phyloP scores from a whole-genome alignment of 805 yeast species.

The Maudiozyma barnettii region DNA sequence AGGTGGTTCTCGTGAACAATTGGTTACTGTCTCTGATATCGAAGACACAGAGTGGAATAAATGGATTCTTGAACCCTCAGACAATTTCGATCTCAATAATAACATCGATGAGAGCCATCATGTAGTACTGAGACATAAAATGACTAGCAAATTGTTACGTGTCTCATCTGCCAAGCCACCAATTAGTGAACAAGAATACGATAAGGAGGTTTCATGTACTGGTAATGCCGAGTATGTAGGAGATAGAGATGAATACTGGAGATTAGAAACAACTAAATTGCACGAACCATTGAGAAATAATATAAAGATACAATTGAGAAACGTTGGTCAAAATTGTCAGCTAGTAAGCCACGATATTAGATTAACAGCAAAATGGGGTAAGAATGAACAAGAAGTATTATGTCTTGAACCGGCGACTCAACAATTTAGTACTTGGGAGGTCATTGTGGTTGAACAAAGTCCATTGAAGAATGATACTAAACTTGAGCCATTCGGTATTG shows the following conservation, averaged over 20 bases:
- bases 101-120: constrained; percentile 45
- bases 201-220: constrained; percentile 67
- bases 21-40: constrained; percentile 62
- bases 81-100: constrained; percentile 14
- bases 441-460: constrained; percentile 1
- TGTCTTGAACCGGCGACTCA: constrained; percentile 61
- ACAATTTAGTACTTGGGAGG: constrained; percentile 3
- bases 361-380: constrained; percentile 77
- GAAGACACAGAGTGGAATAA: constrained; percentile 53
- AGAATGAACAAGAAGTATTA: constrained; percentile 76
- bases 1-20: constrained; percentile 64
- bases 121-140: constrained; percentile 60
- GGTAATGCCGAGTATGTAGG: constrained; percentile 57
- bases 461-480: not conserved
- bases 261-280: constrained; percentile 35
- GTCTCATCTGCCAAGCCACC: constrained; percentile 72
- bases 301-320: constrained; percentile 48
- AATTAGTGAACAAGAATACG: constrained; percentile 81
- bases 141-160: constrained; percentile 58
- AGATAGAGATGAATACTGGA: constrained; percentile 62
- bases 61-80: constrained; percentile 54
- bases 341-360: constrained; percentile 62
- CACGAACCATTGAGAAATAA: constrained; percentile 36
- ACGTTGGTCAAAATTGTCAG: constrained; percentile 57
- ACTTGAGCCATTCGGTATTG: not conserved